phyloP scores from a whole-genome alignment of 2,329 filamentous ascomycete species.

The Cordyceps sp. region DNA sequence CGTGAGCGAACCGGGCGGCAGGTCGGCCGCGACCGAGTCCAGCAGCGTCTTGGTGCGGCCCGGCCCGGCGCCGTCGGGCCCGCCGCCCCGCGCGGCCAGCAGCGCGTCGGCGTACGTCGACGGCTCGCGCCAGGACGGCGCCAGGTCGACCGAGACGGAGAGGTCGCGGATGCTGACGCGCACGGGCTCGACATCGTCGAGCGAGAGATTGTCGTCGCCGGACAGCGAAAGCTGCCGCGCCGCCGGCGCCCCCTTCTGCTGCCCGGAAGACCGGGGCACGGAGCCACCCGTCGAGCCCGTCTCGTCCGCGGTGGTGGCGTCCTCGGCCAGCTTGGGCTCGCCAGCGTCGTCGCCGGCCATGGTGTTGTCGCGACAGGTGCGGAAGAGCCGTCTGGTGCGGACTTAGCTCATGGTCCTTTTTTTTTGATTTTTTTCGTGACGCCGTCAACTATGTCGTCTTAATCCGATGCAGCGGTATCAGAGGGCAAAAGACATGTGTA shows the following conservation, averaged over 20 bases:
- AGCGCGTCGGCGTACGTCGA: conserved; percentile 27
- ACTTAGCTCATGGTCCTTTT: too few relatives aligned
- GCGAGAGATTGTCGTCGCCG: conserved; percentile 20
- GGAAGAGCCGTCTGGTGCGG: too few relatives aligned
- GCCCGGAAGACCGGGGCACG: neutral
- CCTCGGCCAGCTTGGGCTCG: too few relatives aligned
- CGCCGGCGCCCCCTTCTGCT: conserved; percentile 2
- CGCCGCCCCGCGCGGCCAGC: conserved; percentile 11
- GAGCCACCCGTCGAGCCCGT: too few relatives aligned
- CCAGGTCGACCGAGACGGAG: conserved; percentile 39
- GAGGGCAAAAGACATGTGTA: too few relatives aligned
- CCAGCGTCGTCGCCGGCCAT: too few relatives aligned
- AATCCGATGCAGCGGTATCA: too few relatives aligned
- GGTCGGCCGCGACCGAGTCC: conserved; percentile 43
- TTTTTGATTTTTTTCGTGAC: too few relatives aligned
- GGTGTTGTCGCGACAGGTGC: too few relatives aligned
- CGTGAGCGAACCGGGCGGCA: conserved; percentile 50
- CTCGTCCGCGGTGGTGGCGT: too few relatives aligned
- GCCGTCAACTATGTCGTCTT: too few relatives aligned
- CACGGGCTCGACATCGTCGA: conserved; percentile 38
- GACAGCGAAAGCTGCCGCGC: conserved; percentile 13
- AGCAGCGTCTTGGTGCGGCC: conserved; percentile 34
- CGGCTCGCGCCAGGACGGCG: conserved; percentile 34
- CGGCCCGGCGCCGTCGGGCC: conserved; percentile 14
- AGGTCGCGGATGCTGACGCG: conserved; percentile 36